phyloP scores from a whole-genome alignment of 345 rosid species.

The Garcia nutans region DNA sequence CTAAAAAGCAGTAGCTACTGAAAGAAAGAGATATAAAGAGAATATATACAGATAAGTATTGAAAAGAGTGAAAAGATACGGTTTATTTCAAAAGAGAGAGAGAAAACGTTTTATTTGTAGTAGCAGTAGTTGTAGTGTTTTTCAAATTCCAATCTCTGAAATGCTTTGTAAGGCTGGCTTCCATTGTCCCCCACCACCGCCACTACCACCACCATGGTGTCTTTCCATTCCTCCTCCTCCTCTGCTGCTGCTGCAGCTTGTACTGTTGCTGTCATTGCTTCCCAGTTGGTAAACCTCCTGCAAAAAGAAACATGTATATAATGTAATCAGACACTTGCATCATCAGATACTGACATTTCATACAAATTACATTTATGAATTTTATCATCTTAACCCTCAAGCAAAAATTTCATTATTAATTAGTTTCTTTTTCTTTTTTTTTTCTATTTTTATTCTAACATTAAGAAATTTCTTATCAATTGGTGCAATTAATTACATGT shows the following conservation, averaged over 20 bases:
- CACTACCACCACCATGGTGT: constrained; percentile 33
- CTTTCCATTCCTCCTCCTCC: constrained; percentile 24
- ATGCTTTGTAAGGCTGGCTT: constrained; percentile 87
- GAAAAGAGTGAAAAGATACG: too few species aligned
- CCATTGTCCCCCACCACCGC: constrained; percentile 49
- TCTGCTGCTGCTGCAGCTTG: constrained; percentile 22
- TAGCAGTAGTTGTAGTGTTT: not conserved
- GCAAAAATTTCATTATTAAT: not conserved
- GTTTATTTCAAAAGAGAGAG: too few species aligned
- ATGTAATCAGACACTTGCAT: not conserved
- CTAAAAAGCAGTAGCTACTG: too few species aligned
- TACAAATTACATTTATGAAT: not conserved
- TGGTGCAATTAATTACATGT: too few species aligned
- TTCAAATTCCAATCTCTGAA: constrained; percentile 60
- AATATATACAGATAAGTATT: too few species aligned
- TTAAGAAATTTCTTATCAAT: not conserved
- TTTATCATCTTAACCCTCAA: not conserved
- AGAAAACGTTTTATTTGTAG: not conserved
- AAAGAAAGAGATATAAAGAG: too few species aligned
- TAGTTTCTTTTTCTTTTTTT: not conserved
- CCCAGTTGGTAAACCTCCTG: constrained; percentile 30
- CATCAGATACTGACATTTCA: constrained; percentile 12
- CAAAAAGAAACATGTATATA: not conserved
- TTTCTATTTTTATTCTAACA: not conserved
- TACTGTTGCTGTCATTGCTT: constrained; percentile 25